A percentile compares a stretch with the other conserved stretches of the same genome.
Evolutionary conservation across 2,329 filamentous ascomycete genomes (phyloP).

Genomic region (Diaporthe citriasiana): DNA sequence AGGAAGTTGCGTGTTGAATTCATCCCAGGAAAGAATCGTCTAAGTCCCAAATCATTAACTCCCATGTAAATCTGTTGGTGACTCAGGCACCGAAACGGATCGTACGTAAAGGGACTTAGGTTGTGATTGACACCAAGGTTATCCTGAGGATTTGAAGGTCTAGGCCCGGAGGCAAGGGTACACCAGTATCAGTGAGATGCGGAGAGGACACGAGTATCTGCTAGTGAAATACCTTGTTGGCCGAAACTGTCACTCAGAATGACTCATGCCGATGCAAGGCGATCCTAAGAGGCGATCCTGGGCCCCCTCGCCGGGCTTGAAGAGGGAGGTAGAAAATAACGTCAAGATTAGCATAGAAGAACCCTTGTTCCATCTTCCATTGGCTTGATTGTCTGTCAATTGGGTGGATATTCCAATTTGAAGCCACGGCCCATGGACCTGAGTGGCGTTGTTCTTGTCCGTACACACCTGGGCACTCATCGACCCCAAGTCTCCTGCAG

Average conservation of each 20-base stretch:
- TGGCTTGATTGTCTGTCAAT: not conserved
- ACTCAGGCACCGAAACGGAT: conserved; percentile 2
- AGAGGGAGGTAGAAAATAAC: not conserved
- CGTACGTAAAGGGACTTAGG: not conserved
- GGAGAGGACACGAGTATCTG: fast-evolving
- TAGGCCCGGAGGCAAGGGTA: not conserved
- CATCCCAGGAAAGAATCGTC: not conserved
- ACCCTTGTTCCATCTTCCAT: not conserved
- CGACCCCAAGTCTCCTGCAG: not conserved
- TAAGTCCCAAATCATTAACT: not conserved
- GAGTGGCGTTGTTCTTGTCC: not conserved
- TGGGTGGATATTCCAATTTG: not conserved
- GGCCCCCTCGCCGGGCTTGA: conserved; percentile 5
- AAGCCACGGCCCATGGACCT: not conserved
- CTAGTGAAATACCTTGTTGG: not conserved
- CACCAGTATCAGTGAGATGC: not conserved
- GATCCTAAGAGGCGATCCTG: not conserved
- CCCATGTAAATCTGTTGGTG: not conserved
- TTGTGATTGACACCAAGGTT: not conserved
- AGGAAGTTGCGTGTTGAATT: not conserved
- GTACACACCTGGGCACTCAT: not conserved
- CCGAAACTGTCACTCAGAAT: not conserved
- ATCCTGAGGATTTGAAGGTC: not conserved
- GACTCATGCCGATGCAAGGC: conserved; percentile 33
- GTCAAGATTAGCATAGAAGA: not conserved